Evolutionary conservation across 768 basidiomycete species (phyloP).

Genomic region (Boletus pseudopeckii): DNA sequence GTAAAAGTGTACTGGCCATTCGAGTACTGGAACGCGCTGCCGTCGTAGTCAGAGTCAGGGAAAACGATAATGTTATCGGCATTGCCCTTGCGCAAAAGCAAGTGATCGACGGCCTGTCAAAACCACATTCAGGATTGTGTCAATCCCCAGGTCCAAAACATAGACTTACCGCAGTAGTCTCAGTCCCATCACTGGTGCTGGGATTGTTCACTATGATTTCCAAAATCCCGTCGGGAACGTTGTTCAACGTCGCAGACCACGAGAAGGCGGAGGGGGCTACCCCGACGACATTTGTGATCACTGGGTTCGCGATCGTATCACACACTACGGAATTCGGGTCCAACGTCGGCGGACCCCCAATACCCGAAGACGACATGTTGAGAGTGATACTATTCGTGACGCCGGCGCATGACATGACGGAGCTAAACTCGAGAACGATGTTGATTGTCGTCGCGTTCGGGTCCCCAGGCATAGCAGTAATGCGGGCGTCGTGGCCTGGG

Average conservation of each 20-base stretch:
- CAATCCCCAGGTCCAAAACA: neutral
- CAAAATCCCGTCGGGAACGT: constrained; percentile 81
- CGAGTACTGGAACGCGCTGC: constrained; percentile 50
- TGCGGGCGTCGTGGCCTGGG: constrained; percentile 85
- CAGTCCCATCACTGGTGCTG: constrained; percentile 36
- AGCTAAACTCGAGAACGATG: constrained; percentile 77
- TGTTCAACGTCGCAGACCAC: constrained; percentile 70
- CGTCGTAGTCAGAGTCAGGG: constrained; percentile 77
- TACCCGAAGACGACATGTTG: constrained; percentile 66
- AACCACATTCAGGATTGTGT: constrained; percentile 4
- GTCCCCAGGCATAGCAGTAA: constrained; percentile 38
- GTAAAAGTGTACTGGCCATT: constrained; percentile 70
- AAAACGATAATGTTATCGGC: constrained; percentile 82
- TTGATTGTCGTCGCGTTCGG: constrained; percentile 56
- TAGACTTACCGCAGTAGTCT: constrained; percentile 53
- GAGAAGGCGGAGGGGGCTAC: constrained; percentile 58
- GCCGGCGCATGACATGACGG: constrained; percentile 67
- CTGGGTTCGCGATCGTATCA: constrained; percentile 43
- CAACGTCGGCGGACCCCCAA: constrained; percentile 55
- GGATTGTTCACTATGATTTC: constrained; percentile 66
- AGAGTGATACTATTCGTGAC: constrained; percentile 63
- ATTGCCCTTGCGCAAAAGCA: constrained; percentile 78
- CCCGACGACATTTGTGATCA: constrained; percentile 49
- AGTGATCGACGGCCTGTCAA: constrained; percentile 61
- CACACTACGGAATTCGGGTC: constrained; percentile 45